Percentiles rank a stretch among this genome's conserved stretches.
Conservation (phyloP, 495 filamentous ascomycete genomes). For the Lichina pygmaea region DNA sequence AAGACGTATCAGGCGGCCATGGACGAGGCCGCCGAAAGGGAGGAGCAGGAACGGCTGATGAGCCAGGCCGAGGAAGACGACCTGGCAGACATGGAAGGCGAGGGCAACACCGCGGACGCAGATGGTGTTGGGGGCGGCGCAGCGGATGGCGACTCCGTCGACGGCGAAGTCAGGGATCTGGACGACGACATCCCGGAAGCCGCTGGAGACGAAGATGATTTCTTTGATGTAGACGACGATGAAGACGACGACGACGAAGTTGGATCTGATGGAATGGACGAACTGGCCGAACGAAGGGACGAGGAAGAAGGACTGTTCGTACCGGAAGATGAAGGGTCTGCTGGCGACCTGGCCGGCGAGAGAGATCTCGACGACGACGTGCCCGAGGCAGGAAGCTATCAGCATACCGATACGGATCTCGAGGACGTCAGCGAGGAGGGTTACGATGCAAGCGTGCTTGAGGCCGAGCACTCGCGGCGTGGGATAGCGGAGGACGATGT, state of each 20-base stretch:
- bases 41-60: slow-evolving; percentile 11
- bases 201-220: slow-evolving; percentile 9
- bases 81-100: slow-evolving; percentile 14
- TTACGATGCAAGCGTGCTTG: slow-evolving; percentile 5
- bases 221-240: slow-evolving; percentile 14
- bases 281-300: slow-evolving; percentile 10
- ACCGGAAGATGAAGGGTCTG: slow-evolving; percentile 15
- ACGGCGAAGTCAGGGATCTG: slow-evolving; percentile 26
- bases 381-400: slow-evolving; percentile 38
- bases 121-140: neutral
- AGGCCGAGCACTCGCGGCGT: neutral
- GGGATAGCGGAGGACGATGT: neutral
- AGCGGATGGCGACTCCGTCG: slow-evolving; percentile 18
- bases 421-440: slow-evolving; percentile 22
- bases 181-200: slow-evolving; percentile 44
- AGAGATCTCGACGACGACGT: slow-evolving; percentile 37
- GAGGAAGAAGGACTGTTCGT: slow-evolving; percentile 9
- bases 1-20: slow-evolving; percentile 17
- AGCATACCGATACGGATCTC: slow-evolving; percentile 71
- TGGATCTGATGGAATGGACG: slow-evolving; percentile 6
- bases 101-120: slow-evolving; percentile 19
- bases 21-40: slow-evolving; percentile 15
- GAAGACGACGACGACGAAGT: slow-evolving; percentile 15
- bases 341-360: slow-evolving; percentile 19
- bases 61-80: slow-evolving; percentile 10